These are phyloP conservation scores for Narthecium ossifragum DNA, from an alignment of 106 monocot species.

Conservation along the genomic window DNA sequence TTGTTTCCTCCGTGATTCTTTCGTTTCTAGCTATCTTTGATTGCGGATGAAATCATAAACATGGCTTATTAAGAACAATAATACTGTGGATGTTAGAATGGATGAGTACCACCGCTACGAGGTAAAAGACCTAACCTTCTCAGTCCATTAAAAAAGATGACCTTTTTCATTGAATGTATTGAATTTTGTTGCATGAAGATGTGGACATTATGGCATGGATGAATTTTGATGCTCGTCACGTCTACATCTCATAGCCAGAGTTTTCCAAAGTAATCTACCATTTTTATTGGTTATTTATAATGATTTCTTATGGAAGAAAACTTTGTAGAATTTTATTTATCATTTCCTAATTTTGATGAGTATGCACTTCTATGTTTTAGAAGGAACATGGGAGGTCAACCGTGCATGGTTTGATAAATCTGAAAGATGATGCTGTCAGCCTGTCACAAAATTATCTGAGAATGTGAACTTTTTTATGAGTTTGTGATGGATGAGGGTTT, in stretches of 20 bases:
- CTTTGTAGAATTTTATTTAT: background rate
- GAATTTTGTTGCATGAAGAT: slow-evolving; percentile 48
- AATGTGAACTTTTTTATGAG: too few species aligned
- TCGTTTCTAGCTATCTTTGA: background rate
- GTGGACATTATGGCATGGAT: slow-evolving; percentile 79
- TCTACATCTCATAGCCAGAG: slow-evolving; percentile 92
- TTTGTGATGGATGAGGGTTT: too few species aligned
- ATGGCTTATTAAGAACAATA: slow-evolving; percentile 68
- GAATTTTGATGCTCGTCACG: slow-evolving; percentile 89
- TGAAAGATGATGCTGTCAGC: too few species aligned
- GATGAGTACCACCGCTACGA: slow-evolving; percentile 88
- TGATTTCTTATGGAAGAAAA: background rate
- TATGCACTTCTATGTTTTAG: slow-evolving; percentile 31
- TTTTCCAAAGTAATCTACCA: slow-evolving; percentile 59
- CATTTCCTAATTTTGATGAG: too few species aligned
- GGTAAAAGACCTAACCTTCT: too few species aligned
- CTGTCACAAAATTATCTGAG: too few species aligned
- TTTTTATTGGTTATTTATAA: background rate
- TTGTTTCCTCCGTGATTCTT: background rate
- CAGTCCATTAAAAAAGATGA: too few species aligned
- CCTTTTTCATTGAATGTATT: too few species aligned
- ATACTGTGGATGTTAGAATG: slow-evolving; percentile 67
- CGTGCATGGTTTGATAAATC: too few species aligned
- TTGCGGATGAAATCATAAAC: background rate
- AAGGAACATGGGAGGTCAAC: slow-evolving; percentile 72